A percentile compares a stretch with the other conserved stretches of the same genome.
These are phyloP conservation scores for Arabis alpina DNA, from an alignment of 345 rosid genomes.

Conservation along the genomic window DNA sequence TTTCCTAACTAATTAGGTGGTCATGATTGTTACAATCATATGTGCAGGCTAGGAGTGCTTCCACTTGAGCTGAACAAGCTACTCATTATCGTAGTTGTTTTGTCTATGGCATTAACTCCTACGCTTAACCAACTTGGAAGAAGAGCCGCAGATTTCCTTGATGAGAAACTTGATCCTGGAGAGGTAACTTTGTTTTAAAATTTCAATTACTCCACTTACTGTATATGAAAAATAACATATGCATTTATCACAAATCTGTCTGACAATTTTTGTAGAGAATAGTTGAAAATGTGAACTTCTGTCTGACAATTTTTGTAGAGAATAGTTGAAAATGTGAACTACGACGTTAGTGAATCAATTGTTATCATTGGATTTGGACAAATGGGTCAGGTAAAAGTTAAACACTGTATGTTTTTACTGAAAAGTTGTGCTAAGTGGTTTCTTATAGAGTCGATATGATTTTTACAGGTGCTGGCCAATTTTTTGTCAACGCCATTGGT, in stretches of 20 bases:
- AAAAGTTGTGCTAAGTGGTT: not conserved
- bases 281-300: slow-evolving; percentile 57
- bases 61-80: slow-evolving; percentile 98
- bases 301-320: slow-evolving; percentile 49
- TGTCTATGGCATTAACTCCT: slow-evolving; percentile 98
- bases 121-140: slow-evolving; percentile 83
- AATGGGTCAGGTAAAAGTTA: slow-evolving; percentile 82
- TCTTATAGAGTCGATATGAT: not conserved
- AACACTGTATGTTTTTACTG: not conserved
- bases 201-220: not conserved
- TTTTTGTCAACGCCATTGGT: slow-evolving; percentile 85
- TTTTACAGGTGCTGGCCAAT: slow-evolving; percentile 83
- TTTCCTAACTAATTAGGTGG: not conserved
- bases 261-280: slow-evolving; percentile 51
- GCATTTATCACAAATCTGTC: not conserved
- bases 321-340: slow-evolving; percentile 58
- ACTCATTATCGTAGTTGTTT: slow-evolving; percentile 90
- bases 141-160: slow-evolving; percentile 79
- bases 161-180: slow-evolving; percentile 46
- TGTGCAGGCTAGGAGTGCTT: slow-evolving; percentile 88
- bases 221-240: slow-evolving; percentile 2
- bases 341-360: slow-evolving; percentile 76
- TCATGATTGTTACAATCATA: slow-evolving; percentile 24
- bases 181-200: slow-evolving; percentile 16
- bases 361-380: slow-evolving; percentile 93